A percentile compares a stretch with the other conserved stretches of the same genome.
Evolutionary conservation across 2,329 filamentous ascomycete species (phyloP).

Genomic region (Cladosporium sp.): DNA sequence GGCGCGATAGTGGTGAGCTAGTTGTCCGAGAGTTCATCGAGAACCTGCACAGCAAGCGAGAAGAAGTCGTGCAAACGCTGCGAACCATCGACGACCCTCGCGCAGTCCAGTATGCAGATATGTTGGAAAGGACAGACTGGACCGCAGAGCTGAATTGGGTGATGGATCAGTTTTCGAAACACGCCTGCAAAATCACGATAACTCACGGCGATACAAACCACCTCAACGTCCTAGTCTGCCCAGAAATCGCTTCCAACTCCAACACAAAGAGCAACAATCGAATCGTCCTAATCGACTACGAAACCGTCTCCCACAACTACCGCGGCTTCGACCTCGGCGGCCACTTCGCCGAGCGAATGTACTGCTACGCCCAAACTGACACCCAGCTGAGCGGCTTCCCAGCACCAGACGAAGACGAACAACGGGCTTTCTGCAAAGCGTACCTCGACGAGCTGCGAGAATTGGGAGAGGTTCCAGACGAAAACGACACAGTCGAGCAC

Average conservation of each 20-base stretch:
- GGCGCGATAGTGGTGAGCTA: not conserved
- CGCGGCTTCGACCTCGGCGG: slow-evolving; percentile 15
- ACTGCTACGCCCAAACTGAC: slow-evolving; percentile 5
- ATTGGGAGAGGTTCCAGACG: not conserved
- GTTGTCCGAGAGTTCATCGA: not conserved
- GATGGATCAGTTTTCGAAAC: not conserved
- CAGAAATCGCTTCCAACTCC: not conserved
- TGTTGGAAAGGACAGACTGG: not conserved
- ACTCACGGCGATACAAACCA: slow-evolving; percentile 10
- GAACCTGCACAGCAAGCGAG: not conserved
- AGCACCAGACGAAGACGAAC: not conserved
- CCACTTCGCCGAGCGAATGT: slow-evolving; percentile 15
- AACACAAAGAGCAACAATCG: not conserved
- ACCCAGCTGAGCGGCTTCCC: slow-evolving; percentile 3
- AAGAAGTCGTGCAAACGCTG: not conserved
- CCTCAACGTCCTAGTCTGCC: slow-evolving; percentile 11
- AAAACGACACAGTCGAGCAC: slow-evolving; percentile 10
- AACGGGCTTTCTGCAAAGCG: slow-evolving; percentile 2
- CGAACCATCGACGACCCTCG: not conserved
- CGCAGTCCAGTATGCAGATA: not conserved
- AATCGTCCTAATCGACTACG: slow-evolving; percentile 12
- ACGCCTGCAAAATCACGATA: slow-evolving; percentile 8
- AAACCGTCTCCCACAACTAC: slow-evolving; percentile 13
- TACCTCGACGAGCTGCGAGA: slow-evolving; percentile 7
- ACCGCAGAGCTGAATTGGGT: slow-evolving; percentile 6